Evolutionary conservation across 495 filamentous ascomycete genomes (phyloP), one percentile per base, ranked within the genome.

Genomic region (Achaetomiella virescens): DNA sequence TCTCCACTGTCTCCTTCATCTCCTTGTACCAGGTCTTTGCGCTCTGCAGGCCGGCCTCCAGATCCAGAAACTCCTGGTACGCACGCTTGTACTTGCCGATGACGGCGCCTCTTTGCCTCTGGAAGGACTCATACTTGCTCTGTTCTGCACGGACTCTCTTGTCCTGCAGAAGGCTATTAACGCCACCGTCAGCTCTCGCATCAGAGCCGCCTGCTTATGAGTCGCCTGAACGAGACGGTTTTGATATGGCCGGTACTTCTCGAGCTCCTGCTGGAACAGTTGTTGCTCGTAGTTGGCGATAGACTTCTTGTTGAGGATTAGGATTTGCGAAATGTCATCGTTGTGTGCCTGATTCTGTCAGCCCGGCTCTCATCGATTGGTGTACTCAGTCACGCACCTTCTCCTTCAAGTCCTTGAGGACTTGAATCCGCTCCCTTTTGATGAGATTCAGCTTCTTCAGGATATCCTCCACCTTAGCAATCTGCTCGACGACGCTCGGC

Each of bases 301-400:
- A 2, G 90, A 84, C 65, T 97, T 97, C 65, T 97, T 96, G 77
- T 98, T 98, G 36, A 98, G 77, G 45, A 98, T 97, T 60, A 97
- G 73, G 22, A 97, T 90, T 64, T 95, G 91, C 12, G 92, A 96
- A 59, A 97, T 97, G 64, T 98, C 95, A 62, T 98, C 95, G 63
- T 84, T 87, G 71, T 93, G 93, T 45, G 92, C 86, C 92, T 98
- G 54, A 24, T 12, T 20, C 15, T 38, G 58, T 81, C 44, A 78
- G 70, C 20, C 12, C 9, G 8, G 14, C 21, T 36, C 37, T 15
- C 25, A 6, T 21, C 35, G 3, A 35, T 10, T 21, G 24, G 15
- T 15, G 17, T 5, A 10, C 12, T n/a, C 7, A 2, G 24, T 6
- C 44, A 61, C 76, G 55, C 70, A 95, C 93, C 84, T 95, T 97